Base-by-base conservation (phyloP, 306 rosid species). In the Erythrophleum fordii region DNA sequence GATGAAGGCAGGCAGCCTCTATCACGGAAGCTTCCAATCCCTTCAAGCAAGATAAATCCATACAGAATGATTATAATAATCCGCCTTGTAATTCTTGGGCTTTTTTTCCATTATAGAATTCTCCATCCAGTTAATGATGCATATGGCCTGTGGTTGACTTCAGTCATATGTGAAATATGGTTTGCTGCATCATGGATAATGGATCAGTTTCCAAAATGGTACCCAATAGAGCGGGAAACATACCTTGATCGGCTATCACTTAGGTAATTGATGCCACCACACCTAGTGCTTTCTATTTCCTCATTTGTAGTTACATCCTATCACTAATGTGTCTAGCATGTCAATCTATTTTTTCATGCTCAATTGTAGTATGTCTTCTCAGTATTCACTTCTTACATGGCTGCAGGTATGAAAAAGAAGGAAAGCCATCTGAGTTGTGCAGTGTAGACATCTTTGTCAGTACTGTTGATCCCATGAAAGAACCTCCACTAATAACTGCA, bases 1-100 rank as follows among this genome's bases (percentile, higher is more conserved):
- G 99, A 95, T 69, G 99, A 95, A 89, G 99, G 95, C 68, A 86
- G 98, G 84, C 97, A 95, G 80, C 99, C 99, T 13, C 92, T 95
- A 31, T 95, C 99, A 52, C 89, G 99, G 73, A 95, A 93, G 84
- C 25, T 88, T 46, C 97, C 99, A 18, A 76, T 95, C 61, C 77
- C 94, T 70, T 95, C 99, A 28, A 95, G 98, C 99, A 93, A 85
- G 91, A 93, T 95, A 86, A 95, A 94, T 76, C 99, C 99, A 9
- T 95, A 95, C 91, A 89, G 99, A 84, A 85, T 95, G 89, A 82
- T 95, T 55, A 87, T 95, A 70, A 12, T 95, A 8, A 93, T 89
- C 62, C 99, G 97, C 1, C 96, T 93, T 82, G 90, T 90, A 10
- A 72, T 95, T 85, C 91, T 95, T 17, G 91, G 97, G 77, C 80